Evolutionary conservation across 163 green algal species (phyloP).

Genomic region (Coccomyxa subellipsoidea): DNA sequence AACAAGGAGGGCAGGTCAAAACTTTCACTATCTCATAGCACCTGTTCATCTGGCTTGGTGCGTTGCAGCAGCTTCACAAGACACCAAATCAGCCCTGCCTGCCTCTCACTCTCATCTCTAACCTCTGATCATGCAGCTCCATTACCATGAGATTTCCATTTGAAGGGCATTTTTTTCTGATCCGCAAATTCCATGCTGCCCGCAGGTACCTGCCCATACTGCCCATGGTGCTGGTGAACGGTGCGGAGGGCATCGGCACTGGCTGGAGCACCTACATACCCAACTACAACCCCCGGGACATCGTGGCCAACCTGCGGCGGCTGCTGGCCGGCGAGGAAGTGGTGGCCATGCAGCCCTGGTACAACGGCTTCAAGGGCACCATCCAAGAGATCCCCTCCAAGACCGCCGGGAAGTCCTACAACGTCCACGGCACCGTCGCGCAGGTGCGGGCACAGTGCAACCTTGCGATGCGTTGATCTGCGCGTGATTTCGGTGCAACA

Average conservation of each 20-base stretch:
- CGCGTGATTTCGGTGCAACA: no score
- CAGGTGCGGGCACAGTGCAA: constrained; percentile 32
- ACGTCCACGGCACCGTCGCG: constrained; percentile 66
- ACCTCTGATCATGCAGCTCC: no score
- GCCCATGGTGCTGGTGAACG: constrained; percentile 95
- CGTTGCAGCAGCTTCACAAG: no score
- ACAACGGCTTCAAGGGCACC: constrained; percentile 72
- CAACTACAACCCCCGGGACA: constrained; percentile 95
- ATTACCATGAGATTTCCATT: no score
- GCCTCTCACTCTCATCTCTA: no score
- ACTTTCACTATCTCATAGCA: no score
- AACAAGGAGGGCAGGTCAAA: no score
- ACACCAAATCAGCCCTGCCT: no score
- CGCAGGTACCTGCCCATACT: constrained; percentile 95
- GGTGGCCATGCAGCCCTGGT: constrained; percentile 92
- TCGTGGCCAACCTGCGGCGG: constrained; percentile 82
- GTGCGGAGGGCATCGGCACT: constrained; percentile 98
- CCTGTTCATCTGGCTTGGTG: no score
- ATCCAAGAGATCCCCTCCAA: constrained; percentile 65
- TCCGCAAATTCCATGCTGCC: not conserved
- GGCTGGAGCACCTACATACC: constrained; percentile 97
- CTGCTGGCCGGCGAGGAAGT: constrained; percentile 76
- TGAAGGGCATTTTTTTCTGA: no score
- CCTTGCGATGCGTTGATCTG: not conserved
- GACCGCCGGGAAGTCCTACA: constrained; percentile 67